Conservation (phyloP, 768 basidiomycete genomes). For the Leccinum truebloodii region DNA sequence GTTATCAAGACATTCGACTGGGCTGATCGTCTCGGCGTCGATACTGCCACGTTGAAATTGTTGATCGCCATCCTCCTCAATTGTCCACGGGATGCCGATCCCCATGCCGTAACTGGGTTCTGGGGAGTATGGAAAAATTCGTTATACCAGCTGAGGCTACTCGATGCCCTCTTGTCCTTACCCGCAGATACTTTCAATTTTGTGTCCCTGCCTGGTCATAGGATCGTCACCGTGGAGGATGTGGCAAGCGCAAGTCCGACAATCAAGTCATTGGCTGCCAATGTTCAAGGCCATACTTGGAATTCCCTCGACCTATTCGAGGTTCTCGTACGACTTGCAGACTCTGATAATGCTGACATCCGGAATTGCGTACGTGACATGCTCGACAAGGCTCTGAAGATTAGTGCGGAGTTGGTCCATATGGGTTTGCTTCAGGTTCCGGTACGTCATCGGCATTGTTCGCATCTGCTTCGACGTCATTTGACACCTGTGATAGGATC, state of each 20-base stretch:
- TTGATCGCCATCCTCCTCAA: slow-evolving; percentile 86
- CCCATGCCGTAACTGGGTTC: slow-evolving; percentile 81
- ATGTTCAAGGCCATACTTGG: slow-evolving; percentile 92
- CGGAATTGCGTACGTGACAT: slow-evolving; percentile 81
- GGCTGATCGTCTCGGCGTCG: slow-evolving; percentile 79
- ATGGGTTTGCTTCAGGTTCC: slow-evolving; percentile 91
- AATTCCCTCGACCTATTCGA: slow-evolving; percentile 91
- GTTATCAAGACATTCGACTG: slow-evolving; percentile 88
- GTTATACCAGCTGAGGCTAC: slow-evolving; percentile 79
- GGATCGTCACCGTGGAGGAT: slow-evolving; percentile 88
- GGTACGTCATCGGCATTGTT: slow-evolving; percentile 56
- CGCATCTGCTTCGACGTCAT: not conserved
- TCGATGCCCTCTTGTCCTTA: slow-evolving; percentile 86
- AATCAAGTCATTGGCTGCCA: slow-evolving; percentile 88
- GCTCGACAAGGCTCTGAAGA: slow-evolving; percentile 91
- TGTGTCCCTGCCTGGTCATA: slow-evolving; percentile 78
- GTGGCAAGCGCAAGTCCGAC: slow-evolving; percentile 82
- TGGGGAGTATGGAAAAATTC: slow-evolving; percentile 88
- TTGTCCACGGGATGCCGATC: slow-evolving; percentile 72
- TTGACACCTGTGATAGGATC: slow-evolving; percentile 46
- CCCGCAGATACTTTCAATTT: slow-evolving; percentile 93
- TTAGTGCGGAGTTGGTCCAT: slow-evolving; percentile 91
- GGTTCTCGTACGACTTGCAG: slow-evolving; percentile 78
- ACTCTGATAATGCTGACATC: slow-evolving; percentile 70
- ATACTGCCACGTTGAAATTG: slow-evolving; percentile 87